Evolutionary conservation across 305 asterid species (phyloP), one percentile per base, ranked within the genome.

Genomic region (Fraxinus ornus): DNA sequence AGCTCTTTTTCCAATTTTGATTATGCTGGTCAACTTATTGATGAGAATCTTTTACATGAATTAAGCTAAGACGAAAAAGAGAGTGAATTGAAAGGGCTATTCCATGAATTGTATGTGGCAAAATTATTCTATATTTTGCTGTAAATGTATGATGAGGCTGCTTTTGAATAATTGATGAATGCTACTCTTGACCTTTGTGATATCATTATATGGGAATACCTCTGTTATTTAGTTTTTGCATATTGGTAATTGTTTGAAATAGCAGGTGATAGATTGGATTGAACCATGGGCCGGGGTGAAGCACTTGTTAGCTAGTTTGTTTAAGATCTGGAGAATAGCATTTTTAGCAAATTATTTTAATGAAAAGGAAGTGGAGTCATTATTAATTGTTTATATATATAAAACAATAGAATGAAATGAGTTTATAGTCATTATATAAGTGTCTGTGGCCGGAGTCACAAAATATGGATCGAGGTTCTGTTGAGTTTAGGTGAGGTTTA

Each of bases 211-310:
- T 60, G 5, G 52, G 32, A 24, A 78, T 60, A 19, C 28, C 72
- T 66, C 26, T 28, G 62, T 52, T 37, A 15, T 47, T 28, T 5
- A 19, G 66, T 60, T 44, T 49, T 15, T 80, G 28, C 39, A 17
- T 28, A 72, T 70, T 41, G n/a, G 24, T 19, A 74, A 19, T 73
- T 80, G 37, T 80, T n/a, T 80, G 22, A 74, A 74, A 15, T 49
- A 49, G 60, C 21, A 13, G 60, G 19, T 57, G 68, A 57, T 57
- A 64, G 71, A 62, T 62, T 21, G 71, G 71, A 19, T 19, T 62
- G 71, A 6, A 24, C 35, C 15, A 22, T 4, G 26, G 70, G 70
- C 70, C 4, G 10, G 28, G 70, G 70, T 9, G 2, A 1, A 49
- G 60, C 21, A 49, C 21, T 49, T 17, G 66, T 57, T 57, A n/a